Conservation (phyloP, 768 basidiomycete species). For the Brasilioporus rufonigricans region DNA sequence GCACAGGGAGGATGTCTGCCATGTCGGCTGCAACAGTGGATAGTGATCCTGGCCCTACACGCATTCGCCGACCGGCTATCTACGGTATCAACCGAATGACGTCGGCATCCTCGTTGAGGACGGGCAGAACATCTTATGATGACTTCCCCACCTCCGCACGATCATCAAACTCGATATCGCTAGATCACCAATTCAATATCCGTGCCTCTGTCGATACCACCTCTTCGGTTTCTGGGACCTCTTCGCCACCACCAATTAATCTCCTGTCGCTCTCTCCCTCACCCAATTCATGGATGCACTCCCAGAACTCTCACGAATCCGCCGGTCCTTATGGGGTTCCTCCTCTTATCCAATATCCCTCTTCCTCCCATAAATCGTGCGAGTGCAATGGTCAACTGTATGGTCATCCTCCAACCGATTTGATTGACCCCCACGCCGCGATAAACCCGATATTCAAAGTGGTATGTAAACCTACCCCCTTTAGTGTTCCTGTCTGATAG, state of each 20-base stretch:
- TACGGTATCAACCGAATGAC: conserved; percentile 73
- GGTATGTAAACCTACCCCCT: conserved; percentile 48
- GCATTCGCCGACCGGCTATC: conserved; percentile 59
- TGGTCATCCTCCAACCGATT: conserved; percentile 61
- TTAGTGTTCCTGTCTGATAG: conserved; percentile 5
- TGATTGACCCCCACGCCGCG: conserved; percentile 58
- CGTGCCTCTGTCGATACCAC: conserved; percentile 66
- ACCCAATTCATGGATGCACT: conserved; percentile 52
- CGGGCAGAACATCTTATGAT: conserved; percentile 56
- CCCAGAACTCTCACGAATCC: conserved; percentile 42
- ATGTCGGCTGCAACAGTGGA: conserved; percentile 83
- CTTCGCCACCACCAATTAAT: conserved; percentile 78
- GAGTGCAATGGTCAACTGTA: conserved; percentile 51
- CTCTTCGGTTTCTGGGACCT: conserved; percentile 55
- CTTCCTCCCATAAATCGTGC: conserved; percentile 41
- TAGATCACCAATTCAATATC: conserved; percentile 70
- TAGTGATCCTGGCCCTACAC: conserved; percentile 79
- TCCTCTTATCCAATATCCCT: conserved; percentile 37
- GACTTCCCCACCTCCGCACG: conserved; percentile 72
- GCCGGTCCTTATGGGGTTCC: conserved; percentile 36
- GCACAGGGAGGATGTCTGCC: conserved; percentile 68
- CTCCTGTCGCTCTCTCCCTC: conserved; percentile 69
- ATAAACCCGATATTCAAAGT: conserved; percentile 92
- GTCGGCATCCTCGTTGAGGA: conserved; percentile 69
- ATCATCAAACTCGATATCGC: conserved; percentile 76